Evolutionary conservation across 257 asterid genomes (phyloP), one percentile per base, ranked within the genome.

Genomic region (Avicennia marina): DNA sequence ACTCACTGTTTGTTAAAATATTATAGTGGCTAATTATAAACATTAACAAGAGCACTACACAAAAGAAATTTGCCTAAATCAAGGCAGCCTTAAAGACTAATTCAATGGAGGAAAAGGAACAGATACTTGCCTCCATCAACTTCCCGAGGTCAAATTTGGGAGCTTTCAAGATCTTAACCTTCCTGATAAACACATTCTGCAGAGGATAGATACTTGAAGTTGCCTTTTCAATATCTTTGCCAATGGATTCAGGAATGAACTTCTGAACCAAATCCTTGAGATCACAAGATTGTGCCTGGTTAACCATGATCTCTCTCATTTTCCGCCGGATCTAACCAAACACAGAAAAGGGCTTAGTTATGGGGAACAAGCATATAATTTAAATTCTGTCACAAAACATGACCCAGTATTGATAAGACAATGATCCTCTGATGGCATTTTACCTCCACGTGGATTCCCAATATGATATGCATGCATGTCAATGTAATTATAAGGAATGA

Each of bases 221-320:
- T 2, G 89, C 86, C 68, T 81, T 81, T 70, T 81, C 89, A 52
- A 81, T 81, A 48, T 81, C 89, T 60, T 78, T 81, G 2, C 89
- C 89, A 31, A 81, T 81, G 13, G 89, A 68, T 63, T 78, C 89
- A 0, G 89, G 89, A 36, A 81, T 81, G 49, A 81, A 81, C 59
- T 81, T 81, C 57, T 44, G 73, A 38, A 81, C 89, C 76, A 81
- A 60, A 9, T 78, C 89, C 70, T 78, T 81, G 29, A 81, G 76
- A 52, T 60, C 82, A 27, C 81, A 75, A 7, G 86, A 62, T 33
- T 72, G 83, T 25, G 86, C 73, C 59, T 81, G 89, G 86, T 73
- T 79, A 7, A 70, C 52, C 83, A 82, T 82, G 74, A 82, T 82
- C 73, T 82, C 89, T 11, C 68, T 49, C 89, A 82, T 82, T 59